These are phyloP conservation scores for Avena eriantha DNA, from an alignment of 176 grass and related monocot species.

Conservation along the genomic window DNA sequence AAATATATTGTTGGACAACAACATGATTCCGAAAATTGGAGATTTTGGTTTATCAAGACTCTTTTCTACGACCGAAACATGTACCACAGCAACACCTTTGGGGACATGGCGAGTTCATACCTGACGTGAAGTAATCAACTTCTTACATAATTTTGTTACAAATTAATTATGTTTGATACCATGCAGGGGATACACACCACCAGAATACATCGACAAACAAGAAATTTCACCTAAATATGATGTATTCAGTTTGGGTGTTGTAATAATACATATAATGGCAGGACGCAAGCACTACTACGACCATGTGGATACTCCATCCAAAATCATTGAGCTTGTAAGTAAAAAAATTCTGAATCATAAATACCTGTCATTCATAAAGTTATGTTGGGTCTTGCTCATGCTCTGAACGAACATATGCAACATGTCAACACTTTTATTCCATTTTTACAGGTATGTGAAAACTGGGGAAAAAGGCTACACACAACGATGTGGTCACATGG, in stretches of 20 bases:
- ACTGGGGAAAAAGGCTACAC: too few relatives aligned
- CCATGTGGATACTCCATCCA: not conserved
- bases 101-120: not conserved
- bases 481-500: too few relatives aligned
- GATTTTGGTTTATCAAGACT: slow-evolving; percentile 24
- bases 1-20: not conserved
- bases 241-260: not conserved
- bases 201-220: not conserved
- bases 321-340: not conserved
- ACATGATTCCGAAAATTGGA: not conserved
- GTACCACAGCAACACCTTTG: not conserved
- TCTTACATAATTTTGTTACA: not conserved
- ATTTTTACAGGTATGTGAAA: too few relatives aligned
- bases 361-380: too few relatives aligned
- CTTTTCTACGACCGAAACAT: not conserved
- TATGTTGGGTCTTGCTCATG: too few relatives aligned
- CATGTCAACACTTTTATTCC: not conserved
- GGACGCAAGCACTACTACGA: not conserved
- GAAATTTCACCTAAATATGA: not conserved
- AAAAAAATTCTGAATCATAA: not conserved
- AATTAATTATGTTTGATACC: not conserved
- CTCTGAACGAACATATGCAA: too few relatives aligned
- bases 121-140: not conserved
- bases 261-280: not conserved
- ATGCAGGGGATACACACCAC: not conserved